phyloP scores from a whole-genome alignment of 805 yeast genomes.

The Groenewaldozyma salmanticensis region DNA sequence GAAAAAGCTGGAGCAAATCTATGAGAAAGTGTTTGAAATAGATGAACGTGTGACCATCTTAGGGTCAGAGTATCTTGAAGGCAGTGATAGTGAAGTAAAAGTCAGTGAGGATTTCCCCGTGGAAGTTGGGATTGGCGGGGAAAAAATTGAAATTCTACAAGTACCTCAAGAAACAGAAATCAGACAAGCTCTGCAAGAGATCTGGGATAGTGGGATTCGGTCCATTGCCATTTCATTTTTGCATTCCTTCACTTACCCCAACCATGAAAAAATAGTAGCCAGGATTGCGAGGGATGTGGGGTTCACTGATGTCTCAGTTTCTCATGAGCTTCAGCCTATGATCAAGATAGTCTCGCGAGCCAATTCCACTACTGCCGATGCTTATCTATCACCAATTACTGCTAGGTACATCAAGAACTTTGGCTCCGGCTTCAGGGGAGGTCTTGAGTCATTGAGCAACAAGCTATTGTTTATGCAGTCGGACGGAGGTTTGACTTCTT shows the following conservation, averaged over 20 bases:
- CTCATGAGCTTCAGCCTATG: slow-evolving; percentile 67
- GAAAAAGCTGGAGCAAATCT: slow-evolving; percentile 58
- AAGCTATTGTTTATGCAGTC: slow-evolving; percentile 73
- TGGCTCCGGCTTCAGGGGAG: slow-evolving; percentile 49
- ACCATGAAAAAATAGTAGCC: slow-evolving; percentile 56
- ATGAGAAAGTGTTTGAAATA: slow-evolving; percentile 68
- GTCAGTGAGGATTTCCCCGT: slow-evolving; percentile 28
- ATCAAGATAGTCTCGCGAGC: slow-evolving; percentile 68
- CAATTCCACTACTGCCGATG: slow-evolving; percentile 71
- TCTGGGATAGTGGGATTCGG: slow-evolving; percentile 49
- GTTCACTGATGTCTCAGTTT: slow-evolving; percentile 57
- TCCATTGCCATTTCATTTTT: slow-evolving; percentile 64
- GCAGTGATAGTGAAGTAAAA: slow-evolving; percentile 17
- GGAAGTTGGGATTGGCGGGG: slow-evolving; percentile 57
- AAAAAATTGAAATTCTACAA: slow-evolving; percentile 48
- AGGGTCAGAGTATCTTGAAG: slow-evolving; percentile 41
- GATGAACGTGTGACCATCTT: slow-evolving; percentile 88
- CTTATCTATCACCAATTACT: slow-evolving; percentile 74
- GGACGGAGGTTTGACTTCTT: slow-evolving; percentile 89
- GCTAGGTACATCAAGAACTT: slow-evolving; percentile 53
- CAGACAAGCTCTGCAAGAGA: slow-evolving; percentile 30
- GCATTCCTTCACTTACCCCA: slow-evolving; percentile 65
- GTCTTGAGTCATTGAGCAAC: slow-evolving; percentile 31
- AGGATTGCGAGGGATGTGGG: slow-evolving; percentile 55
- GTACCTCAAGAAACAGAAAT: slow-evolving; percentile 40